phyloP scores from a whole-genome alignment of 1,139 yeast species.

The Lodderomyces pseudojiufengensis region DNA sequence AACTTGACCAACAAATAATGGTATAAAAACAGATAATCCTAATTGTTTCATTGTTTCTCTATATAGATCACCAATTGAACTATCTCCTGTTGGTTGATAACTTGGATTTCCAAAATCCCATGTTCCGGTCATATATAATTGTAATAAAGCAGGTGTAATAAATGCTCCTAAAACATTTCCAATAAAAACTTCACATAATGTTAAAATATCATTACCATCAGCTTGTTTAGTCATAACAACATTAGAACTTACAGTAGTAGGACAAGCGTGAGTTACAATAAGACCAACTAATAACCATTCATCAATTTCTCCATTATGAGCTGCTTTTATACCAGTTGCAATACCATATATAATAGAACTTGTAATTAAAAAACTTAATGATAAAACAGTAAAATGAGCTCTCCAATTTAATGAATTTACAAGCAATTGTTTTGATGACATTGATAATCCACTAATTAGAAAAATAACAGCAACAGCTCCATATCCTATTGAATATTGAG shows the following conservation, averaged over 20 bases:
- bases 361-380: conserved; percentile 70
- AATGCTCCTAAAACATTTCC: conserved; percentile 86
- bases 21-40: conserved; percentile 79
- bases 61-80: conserved; percentile 56
- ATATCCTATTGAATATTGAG: conserved; percentile 73
- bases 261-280: conserved; percentile 79
- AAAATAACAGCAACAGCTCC: conserved; percentile 87
- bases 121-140: conserved; percentile 56
- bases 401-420: conserved; percentile 71
- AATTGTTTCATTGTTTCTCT: conserved; percentile 78
- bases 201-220: conserved; percentile 73
- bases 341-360: conserved; percentile 74
- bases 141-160: conserved; percentile 78
- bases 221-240: conserved; percentile 89
- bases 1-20: conserved; percentile 84
- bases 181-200: conserved; percentile 78
- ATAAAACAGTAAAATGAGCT: conserved; percentile 69
- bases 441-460: conserved; percentile 73
- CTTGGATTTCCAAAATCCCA: conserved; percentile 88
- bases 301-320: conserved; percentile 57
- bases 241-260: conserved; percentile 86
- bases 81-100: conserved; percentile 35
- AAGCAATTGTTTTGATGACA: conserved; percentile 59
- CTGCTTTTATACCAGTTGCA: conserved; percentile 59
- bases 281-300: conserved; percentile 76